Evolutionary conservation across 768 basidiomycete genomes (phyloP), one percentile per base, ranked within the genome.

Genomic region (Leccinum uliginosum): DNA sequence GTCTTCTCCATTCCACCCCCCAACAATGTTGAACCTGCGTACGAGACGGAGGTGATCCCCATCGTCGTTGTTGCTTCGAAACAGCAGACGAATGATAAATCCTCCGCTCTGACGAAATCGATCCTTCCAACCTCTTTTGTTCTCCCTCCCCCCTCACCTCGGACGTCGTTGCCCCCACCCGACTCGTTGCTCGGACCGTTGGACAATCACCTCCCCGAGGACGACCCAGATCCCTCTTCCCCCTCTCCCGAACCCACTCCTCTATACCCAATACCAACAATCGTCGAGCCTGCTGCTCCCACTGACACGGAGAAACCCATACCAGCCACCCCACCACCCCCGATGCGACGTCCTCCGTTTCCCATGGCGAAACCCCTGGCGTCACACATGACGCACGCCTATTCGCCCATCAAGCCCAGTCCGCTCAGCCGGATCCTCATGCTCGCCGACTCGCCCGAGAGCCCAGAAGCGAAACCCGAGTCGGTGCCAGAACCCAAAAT

Each of bases 381-480:
- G 2, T 72, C 77, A 53, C 83, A 79, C 54, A 88, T 89, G 85
- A 77, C 81, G 4, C 90, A 93, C 60, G 88, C 89, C 0, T 93
- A 92, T 60, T 91, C 91, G 0, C 90, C 90, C 27, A 85, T 76
- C 3, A 86, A 83, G 67, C 90, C 91, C 0, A 91, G 88, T 59
- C 90, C 90, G 3, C 76, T 93, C 30, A 90, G 87, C 58, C 81
- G 89, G 11, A 90, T 92, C 53, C 76, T 91, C 23, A 82, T 85
- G 84, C 76, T 91, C 44, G 79, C 77, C 4, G 75, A 85, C 59
- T 88, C 87, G 1, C 84, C 84, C 5, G 70, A 76, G 34, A 76
- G 73, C 50, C 19, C 40, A 19, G 40, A 43, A 7, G 71, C 76
- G 14, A 65, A 71, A 12, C 52, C 50, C 1, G 59, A 53, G 6